Conservation (phyloP, 164 flowering plant species). For the Vitis riparia region DNA sequence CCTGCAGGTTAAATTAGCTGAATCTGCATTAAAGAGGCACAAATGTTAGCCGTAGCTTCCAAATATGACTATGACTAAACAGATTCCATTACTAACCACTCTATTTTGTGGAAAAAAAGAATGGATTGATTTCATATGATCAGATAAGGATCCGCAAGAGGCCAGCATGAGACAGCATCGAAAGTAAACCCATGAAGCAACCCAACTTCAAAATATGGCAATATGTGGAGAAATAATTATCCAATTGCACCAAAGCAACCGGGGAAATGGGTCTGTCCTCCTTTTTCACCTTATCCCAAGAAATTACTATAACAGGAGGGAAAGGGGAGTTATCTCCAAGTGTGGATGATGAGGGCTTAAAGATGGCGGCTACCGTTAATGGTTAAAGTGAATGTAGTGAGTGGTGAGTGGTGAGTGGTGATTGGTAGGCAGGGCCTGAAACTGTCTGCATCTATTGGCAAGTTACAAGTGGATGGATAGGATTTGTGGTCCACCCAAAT, state of each 20-base stretch:
- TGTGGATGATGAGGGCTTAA: not conserved
- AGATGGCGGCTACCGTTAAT: not conserved
- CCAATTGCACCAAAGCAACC: not conserved
- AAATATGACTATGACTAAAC: too few relatives aligned
- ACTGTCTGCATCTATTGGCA: not conserved
- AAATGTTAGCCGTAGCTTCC: too few relatives aligned
- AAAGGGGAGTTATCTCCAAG: not conserved
- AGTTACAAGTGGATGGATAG: slow-evolving; percentile 18
- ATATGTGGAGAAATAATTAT: not conserved
- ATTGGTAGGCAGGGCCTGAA: slow-evolving; percentile 12
- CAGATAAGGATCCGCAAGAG: too few relatives aligned
- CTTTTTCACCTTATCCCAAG: not conserved
- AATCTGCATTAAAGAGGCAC: too few relatives aligned
- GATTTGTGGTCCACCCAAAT: slow-evolving; percentile 22
- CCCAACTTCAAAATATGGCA: not conserved
- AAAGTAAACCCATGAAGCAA: not conserved
- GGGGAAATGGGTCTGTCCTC: not conserved
- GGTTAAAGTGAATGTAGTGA: not conserved
- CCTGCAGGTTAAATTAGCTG: too few relatives aligned
- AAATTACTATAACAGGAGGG: not conserved
- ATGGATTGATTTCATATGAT: too few relatives aligned
- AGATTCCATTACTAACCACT: too few relatives aligned
- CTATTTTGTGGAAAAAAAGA: too few relatives aligned
- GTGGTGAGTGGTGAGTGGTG: slow-evolving; percentile 2
- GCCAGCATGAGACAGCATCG: too few relatives aligned